Percentiles rank a stretch among this genome's conserved stretches.
These are phyloP conservation scores for Penicillium tannophilum DNA, from an alignment of 495 filamentous ascomycete genomes.

Conservation along the genomic window DNA sequence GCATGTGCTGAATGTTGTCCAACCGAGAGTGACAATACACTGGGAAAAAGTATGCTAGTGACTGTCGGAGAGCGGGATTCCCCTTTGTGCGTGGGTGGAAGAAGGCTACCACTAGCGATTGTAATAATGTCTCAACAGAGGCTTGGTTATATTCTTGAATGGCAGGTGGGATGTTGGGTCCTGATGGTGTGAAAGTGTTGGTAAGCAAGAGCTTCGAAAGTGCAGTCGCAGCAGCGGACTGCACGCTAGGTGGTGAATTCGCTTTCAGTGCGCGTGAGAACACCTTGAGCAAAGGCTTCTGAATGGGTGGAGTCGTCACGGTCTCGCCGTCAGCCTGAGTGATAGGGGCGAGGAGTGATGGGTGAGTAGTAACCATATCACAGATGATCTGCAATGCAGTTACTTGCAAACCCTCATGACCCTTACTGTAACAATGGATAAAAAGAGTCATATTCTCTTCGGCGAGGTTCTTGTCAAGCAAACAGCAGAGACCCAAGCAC, in stretches of 20 bases:
- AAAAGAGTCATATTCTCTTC: conserved; percentile 93
- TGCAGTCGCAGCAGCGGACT: conserved; percentile 79
- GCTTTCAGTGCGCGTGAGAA: conserved; percentile 76
- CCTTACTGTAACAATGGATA: conserved; percentile 93
- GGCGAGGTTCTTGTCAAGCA: conserved; percentile 88
- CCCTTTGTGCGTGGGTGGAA: conserved; percentile 84
- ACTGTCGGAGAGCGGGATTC: conserved; percentile 87
- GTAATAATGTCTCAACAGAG: conserved; percentile 67
- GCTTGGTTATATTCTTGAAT: conserved; percentile 52
- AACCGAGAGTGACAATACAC: conserved; percentile 86
- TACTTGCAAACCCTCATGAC: conserved; percentile 84
- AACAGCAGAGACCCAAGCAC: conserved; percentile 86
- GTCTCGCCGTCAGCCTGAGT: conserved; percentile 45
- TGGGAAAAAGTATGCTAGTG: conserved; percentile 91
- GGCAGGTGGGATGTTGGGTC: conserved; percentile 39
- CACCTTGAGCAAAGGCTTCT: conserved; percentile 70
- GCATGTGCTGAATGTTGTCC: conserved; percentile 81
- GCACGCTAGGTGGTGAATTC: conserved; percentile 68
- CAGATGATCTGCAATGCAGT: conserved; percentile 91
- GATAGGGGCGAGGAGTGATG: conserved; percentile 63
- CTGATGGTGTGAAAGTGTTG: conserved; percentile 46
- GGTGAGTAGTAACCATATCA: conserved; percentile 88
- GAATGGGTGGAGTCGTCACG: conserved; percentile 43
- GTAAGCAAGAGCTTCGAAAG: conserved; percentile 86
- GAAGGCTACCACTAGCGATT: conserved; percentile 79